Evolutionary conservation across 2,329 filamentous ascomycete genomes (phyloP).

Genomic region (Xylariales sp.): DNA sequence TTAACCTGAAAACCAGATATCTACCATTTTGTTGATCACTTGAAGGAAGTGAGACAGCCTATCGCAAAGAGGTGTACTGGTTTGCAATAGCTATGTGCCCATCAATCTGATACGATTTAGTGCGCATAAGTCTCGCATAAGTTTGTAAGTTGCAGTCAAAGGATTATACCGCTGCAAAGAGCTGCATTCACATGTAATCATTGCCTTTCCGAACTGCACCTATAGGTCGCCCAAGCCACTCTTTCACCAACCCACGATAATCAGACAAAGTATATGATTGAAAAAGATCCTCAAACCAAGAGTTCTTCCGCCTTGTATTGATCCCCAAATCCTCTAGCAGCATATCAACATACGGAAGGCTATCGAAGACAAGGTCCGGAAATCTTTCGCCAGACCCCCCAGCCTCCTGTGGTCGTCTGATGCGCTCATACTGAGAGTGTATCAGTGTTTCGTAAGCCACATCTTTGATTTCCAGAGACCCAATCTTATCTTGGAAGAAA

Average conservation of each 20-base stretch:
- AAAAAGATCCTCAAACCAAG: not conserved
- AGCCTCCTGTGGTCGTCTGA: slow-evolving; percentile 40
- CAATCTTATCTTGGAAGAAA: slow-evolving; percentile 41
- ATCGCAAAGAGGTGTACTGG: too few species aligned
- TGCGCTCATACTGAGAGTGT: slow-evolving; percentile 50
- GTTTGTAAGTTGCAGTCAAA: too few species aligned
- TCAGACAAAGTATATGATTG: not conserved
- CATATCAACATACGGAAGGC: slow-evolving; percentile 54
- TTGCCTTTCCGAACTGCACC: too few species aligned
- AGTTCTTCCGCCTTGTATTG: slow-evolving; percentile 31
- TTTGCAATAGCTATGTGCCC: too few species aligned
- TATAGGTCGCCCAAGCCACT: too few species aligned
- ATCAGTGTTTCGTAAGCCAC: slow-evolving; percentile 37
- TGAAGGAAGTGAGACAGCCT: too few species aligned
- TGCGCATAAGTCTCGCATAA: too few species aligned
- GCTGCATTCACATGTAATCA: too few species aligned
- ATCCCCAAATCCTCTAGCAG: slow-evolving; percentile 53
- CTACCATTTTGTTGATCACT: too few species aligned
- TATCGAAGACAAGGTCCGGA: slow-evolving; percentile 59
- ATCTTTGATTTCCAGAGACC: slow-evolving; percentile 25
- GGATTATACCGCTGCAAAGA: too few species aligned
- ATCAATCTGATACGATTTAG: too few species aligned
- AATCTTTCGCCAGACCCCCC: slow-evolving; percentile 44
- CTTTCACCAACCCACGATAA: not conserved
- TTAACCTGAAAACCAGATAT: too few species aligned